Evolutionary conservation across 2,329 filamentous ascomycete species (phyloP).

Genomic region (Cryphonectria radicalis): DNA sequence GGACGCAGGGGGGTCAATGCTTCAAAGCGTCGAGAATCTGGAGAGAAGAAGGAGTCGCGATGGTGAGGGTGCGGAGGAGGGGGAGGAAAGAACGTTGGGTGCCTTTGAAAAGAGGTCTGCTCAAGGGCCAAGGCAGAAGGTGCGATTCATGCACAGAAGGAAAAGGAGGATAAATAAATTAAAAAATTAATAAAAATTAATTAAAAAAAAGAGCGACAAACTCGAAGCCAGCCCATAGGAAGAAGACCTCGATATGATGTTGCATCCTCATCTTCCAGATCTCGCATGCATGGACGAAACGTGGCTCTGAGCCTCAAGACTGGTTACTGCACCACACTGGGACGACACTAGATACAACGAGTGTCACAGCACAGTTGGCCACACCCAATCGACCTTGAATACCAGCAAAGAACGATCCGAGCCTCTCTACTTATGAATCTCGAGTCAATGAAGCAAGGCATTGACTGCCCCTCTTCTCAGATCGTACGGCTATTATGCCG

Average conservation of each 20-base stretch:
- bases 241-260: background rate
- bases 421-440: background rate
- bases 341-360: background rate
- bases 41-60: background rate
- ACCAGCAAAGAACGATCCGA: background rate
- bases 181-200: no score
- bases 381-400: background rate
- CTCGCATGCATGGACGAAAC: slow-evolving; percentile 6
- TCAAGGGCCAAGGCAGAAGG: background rate
- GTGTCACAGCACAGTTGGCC: background rate
- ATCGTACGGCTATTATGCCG: background rate
- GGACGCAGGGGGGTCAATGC: slow-evolving; percentile 7
- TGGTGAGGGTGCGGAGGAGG: background rate
- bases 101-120: background rate
- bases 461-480: no score
- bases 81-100: background rate
- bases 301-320: slow-evolving; percentile 3
- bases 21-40: background rate
- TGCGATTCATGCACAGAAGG: background rate
- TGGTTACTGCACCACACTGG: background rate
- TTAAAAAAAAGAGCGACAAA: background rate
- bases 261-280: background rate
- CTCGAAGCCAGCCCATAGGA: background rate
- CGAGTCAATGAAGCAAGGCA: no score
- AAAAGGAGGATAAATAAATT: background rate